These are phyloP conservation scores for Aspergillus transmontanensis DNA, from an alignment of 2,329 filamentous ascomycete species.

Conservation along the genomic window DNA sequence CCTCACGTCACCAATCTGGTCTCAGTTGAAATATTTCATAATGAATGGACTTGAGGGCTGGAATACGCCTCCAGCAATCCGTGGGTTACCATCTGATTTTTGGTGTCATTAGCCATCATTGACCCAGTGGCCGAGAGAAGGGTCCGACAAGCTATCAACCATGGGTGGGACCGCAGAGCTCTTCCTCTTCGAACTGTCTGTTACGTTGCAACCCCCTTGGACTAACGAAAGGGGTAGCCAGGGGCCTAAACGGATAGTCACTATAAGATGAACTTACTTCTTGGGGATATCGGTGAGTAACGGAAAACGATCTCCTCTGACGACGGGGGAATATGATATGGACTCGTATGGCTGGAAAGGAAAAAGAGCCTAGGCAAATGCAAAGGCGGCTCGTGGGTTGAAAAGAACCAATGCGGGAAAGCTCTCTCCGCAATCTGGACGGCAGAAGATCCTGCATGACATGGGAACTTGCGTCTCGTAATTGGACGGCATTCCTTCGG, in stretches of 20 bases:
- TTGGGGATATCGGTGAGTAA: not conserved
- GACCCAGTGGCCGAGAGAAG: conserved; percentile 6
- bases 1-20: conserved; percentile 4
- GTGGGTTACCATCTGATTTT: not conserved
- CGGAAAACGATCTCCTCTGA: not conserved
- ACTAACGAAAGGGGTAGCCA: not conserved
- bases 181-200: not conserved
- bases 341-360: not conserved
- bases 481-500: conserved; percentile 7
- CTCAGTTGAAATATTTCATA: not conserved
- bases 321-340: not conserved
- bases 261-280: not conserved
- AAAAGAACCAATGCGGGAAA: conserved; percentile 16
- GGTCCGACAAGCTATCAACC: conserved; percentile 15
- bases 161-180: conserved; percentile 9
- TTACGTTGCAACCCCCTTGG: not conserved
- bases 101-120: not conserved
- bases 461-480: conserved; percentile 1
- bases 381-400: conserved; percentile 5
- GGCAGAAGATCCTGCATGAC: conserved; percentile 23
- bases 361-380: not conserved
- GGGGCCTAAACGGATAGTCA: not conserved
- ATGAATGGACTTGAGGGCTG: not conserved
- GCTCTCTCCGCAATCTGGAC: conserved; percentile 25
- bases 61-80: not conserved